phyloP scores from a whole-genome alignment of 2,329 filamentous ascomycete genomes.

The Aureobasidium leucospermi region DNA sequence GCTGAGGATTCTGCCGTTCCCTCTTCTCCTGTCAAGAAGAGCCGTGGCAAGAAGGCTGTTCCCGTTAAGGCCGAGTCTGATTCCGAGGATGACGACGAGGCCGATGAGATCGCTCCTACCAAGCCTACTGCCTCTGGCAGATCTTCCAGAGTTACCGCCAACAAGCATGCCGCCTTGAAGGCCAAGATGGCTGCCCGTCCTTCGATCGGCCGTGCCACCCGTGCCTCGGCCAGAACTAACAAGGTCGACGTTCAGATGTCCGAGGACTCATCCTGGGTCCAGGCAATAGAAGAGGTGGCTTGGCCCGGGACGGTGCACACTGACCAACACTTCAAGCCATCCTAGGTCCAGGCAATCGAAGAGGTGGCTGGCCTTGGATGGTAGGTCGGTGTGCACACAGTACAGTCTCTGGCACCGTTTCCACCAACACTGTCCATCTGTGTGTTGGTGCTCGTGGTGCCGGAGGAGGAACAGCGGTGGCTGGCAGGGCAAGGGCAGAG shows the following conservation, averaged over 20 bases:
- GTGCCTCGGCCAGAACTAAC: background rate
- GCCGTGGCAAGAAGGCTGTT: background rate
- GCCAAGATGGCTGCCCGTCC: background rate
- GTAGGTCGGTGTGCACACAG: background rate
- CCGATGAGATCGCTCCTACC: background rate
- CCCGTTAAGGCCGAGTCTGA: constrained; percentile 4
- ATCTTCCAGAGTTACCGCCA: background rate
- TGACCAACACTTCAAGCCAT: too few species aligned
- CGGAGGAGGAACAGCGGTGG: too few species aligned
- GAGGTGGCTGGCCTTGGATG: background rate
- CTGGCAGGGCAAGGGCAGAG: too few species aligned
- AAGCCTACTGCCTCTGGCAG: background rate
- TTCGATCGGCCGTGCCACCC: background rate
- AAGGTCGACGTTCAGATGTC: background rate
- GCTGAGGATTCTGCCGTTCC: background rate
- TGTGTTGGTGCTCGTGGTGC: too few species aligned
- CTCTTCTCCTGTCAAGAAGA: background rate
- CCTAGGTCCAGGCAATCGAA: background rate
- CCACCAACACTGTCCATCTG: background rate
- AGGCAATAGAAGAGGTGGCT: background rate
- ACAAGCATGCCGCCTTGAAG: background rate
- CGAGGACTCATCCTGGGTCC: background rate
- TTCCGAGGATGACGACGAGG: background rate
- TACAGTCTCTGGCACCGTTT: background rate
- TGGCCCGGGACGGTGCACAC: background rate